Conservation (phyloP, 345 rosid species). For the Citrus medica region DNA sequence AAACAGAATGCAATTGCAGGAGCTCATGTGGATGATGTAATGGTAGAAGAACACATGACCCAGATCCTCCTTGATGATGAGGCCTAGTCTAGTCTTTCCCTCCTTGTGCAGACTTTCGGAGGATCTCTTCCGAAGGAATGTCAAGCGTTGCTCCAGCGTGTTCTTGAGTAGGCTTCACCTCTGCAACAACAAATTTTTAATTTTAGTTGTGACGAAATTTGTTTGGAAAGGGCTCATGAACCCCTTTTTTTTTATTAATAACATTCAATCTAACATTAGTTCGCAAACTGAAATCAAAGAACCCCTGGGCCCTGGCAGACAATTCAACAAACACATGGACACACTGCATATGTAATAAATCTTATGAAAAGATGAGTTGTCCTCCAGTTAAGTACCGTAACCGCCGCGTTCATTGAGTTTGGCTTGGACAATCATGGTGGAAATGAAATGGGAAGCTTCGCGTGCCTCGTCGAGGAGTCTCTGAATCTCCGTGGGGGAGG, state of each 20-base stretch:
- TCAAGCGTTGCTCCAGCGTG: constrained; percentile 89
- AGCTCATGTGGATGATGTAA: neutral
- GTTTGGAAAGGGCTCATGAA: neutral
- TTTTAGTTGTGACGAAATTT: neutral
- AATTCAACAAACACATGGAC: neutral
- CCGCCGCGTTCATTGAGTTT: constrained; percentile 85
- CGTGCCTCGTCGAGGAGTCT: constrained; percentile 79
- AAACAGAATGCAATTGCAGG: neutral
- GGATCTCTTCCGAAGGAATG: constrained; percentile 70
- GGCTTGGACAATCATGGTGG: constrained; percentile 95
- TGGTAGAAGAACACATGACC: neutral
- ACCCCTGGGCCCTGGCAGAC: neutral
- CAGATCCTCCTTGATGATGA: neutral
- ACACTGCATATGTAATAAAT: no score
- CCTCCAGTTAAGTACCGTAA: constrained; percentile 42
- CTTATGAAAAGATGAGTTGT: no score
- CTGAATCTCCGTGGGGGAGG: constrained; percentile 57
- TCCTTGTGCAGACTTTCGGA: constrained; percentile 44
- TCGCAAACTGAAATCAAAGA: no score
- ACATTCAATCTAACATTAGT: neutral
- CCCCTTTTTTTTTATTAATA: neutral
- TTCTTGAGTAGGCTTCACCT: constrained; percentile 69
- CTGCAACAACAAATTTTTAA: constrained; percentile 32
- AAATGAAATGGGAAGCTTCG: constrained; percentile 71
- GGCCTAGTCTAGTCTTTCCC: neutral